Base-by-base conservation (phyloP, 768 basidiomycete species). In the Leccinellum rugosiceps region DNA sequence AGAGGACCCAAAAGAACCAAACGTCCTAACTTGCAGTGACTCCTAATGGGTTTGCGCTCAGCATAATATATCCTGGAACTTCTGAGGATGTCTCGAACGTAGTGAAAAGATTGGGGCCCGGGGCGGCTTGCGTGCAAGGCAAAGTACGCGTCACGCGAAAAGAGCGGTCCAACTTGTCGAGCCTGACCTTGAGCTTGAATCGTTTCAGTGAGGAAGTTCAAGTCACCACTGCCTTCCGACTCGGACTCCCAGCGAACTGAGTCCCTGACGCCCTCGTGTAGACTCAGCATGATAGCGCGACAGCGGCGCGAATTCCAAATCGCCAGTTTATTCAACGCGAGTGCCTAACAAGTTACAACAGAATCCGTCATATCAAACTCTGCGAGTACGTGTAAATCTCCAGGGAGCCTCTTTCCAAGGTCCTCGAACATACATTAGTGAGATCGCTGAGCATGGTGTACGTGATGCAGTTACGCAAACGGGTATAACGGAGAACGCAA, bases 371-470 rank as follows among this genome's bases (percentile, higher is more conserved):
- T 43, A 11, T 21, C 19, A 43, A n/a, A 50, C 38, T 13, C 41
- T 53, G 52, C 44, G 34, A 32, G 48, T 53, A 47, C 4, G 49
- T 49, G 52, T 57, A 60, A 57, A 65, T 57, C 50, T 56, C 44
- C 53, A 55, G 57, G 56, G 57, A 55, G 55, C 58, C 38, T 51
- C 56, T 26, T 55, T 53, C 56, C 19, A 41, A 58, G 51, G 11
- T 41, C 25, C 50, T 55, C 44, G 64, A 56, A 59, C 56, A 59
- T 72, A 72, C 57, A 73, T 73, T 68, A 73, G 56, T 66, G 61
- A 68, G 65, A 68, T 68, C 56, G 51, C 62, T 59, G 54, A 68
- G 59, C 68, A 70, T 57, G 61, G 52, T 57, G 65, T 64, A 69
- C 50, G 67, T 66, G 54, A 56, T 67, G 65, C 59, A 57, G 61